These are phyloP conservation scores for Fusarium devonianum DNA, from an alignment of 2,329 filamentous ascomycete genomes.

Conservation along the genomic window DNA sequence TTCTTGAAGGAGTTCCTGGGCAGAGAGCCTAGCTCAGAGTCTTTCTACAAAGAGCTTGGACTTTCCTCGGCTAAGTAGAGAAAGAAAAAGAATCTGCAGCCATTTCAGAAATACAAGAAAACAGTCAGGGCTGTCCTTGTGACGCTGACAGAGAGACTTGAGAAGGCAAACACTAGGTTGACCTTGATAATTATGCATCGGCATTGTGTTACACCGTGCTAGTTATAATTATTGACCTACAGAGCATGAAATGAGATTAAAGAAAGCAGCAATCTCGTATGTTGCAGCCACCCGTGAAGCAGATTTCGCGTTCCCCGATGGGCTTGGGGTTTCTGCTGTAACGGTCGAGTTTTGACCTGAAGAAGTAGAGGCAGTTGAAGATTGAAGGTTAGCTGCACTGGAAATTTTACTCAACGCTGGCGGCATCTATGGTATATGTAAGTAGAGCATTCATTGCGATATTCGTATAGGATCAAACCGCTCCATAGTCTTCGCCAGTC, in stretches of 20 bases:
- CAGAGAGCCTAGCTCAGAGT: conserved; percentile 76
- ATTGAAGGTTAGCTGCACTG: conserved; percentile 17
- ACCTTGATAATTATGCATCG: conserved; percentile 4
- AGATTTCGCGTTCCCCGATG: not conserved
- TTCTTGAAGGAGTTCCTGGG: conserved; percentile 81
- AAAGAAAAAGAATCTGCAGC: not conserved
- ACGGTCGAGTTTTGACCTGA: conserved; percentile 7
- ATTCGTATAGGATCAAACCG: no score
- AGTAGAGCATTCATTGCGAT: no score
- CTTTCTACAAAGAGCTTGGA: conserved; percentile 82
- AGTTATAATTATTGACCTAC: not conserved
- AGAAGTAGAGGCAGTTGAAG: conserved; percentile 1
- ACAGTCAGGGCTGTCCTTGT: conserved; percentile 8
- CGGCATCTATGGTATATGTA: no score
- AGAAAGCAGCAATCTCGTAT: conserved; percentile 26
- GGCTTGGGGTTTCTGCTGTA: conserved; percentile 5
- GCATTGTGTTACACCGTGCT: conserved; percentile 5
- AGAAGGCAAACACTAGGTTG: not conserved
- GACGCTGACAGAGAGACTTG: not conserved
- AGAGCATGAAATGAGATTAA: conserved; percentile 17
- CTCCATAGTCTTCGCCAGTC: no score
- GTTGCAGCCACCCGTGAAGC: conserved; percentile 18
- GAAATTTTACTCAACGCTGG: not conserved
- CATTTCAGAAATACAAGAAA: conserved; percentile 2
- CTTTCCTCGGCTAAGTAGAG: conserved; percentile 35